Percentiles rank a stretch among this genome's conserved stretches.
These are phyloP conservation scores for Lactifluus volemus DNA, from an alignment of 768 basidiomycete genomes.

Conservation along the genomic window DNA sequence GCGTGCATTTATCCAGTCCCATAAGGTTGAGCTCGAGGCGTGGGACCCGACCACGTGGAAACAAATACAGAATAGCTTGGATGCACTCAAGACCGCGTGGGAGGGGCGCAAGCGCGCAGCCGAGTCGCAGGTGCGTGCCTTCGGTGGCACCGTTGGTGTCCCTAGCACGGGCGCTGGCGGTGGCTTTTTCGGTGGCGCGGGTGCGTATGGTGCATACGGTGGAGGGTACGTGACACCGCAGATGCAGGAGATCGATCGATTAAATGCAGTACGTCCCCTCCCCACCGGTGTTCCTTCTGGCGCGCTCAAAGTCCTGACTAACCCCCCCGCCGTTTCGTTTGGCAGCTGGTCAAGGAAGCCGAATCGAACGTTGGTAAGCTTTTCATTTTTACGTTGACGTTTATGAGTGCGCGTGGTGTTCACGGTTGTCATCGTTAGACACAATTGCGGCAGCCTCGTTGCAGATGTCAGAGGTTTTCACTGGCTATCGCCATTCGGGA, in stretches of 20 bases:
- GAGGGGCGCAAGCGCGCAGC: constrained; percentile 48
- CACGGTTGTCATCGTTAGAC: constrained; percentile 29
- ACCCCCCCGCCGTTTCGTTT: not conserved
- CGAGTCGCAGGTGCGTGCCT: constrained; percentile 35
- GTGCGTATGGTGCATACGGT: constrained; percentile 23
- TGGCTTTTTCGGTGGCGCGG: constrained; percentile 27
- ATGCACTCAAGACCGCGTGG: constrained; percentile 61
- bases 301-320: not conserved
- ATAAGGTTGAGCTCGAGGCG: constrained; percentile 54
- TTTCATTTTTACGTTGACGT: not conserved
- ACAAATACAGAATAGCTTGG: constrained; percentile 46
- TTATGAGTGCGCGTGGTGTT: not conserved
- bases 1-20: constrained; percentile 52
- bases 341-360: constrained; percentile 49
- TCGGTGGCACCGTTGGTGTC: constrained; percentile 29
- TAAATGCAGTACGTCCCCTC: constrained; percentile 47
- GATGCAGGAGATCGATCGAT: constrained; percentile 39
- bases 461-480: constrained; percentile 68
- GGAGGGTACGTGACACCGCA: constrained; percentile 14
- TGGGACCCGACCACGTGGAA: constrained; percentile 22
- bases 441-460: constrained; percentile 60
- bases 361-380: constrained; percentile 42
- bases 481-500: constrained; percentile 64
- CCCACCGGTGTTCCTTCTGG: not conserved
- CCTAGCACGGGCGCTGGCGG: constrained; percentile 14